phyloP scores from a whole-genome alignment of 2,329 filamentous ascomycete species.

The Aspergillus terreus region DNA sequence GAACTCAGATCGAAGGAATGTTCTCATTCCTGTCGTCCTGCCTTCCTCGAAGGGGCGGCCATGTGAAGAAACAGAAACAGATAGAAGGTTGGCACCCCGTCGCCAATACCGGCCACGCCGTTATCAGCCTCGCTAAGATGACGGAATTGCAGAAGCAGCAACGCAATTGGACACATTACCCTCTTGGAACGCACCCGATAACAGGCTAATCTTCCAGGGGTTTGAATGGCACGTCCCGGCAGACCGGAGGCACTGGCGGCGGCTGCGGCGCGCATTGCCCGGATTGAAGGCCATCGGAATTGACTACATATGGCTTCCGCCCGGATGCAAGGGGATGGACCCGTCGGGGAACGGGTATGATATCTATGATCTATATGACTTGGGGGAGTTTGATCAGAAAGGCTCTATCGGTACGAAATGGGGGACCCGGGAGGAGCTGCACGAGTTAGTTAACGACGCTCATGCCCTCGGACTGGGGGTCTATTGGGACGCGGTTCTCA shows the following conservation, averaged over 20 bases:
- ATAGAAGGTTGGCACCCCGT: too few species aligned
- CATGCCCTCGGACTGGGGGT: conserved; percentile 53
- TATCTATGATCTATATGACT: conserved; percentile 67
- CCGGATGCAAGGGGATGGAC: conserved; percentile 65
- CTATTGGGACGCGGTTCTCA: conserved; percentile 69
- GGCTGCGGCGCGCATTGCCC: conserved; percentile 52
- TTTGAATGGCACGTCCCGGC: conserved; percentile 71
- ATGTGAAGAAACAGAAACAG: too few species aligned
- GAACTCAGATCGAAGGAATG: too few species aligned
- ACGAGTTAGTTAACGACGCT: conserved; percentile 50
- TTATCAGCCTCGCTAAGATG: background rate
- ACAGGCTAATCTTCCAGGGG: conserved; percentile 59
- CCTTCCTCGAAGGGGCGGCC: too few species aligned
- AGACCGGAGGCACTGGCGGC: conserved; percentile 58
- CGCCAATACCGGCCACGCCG: too few species aligned
- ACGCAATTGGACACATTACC: background rate
- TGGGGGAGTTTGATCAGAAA: conserved; percentile 72
- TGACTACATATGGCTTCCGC: conserved; percentile 64
- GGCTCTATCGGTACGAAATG: conserved; percentile 62
- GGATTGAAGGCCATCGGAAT: conserved; percentile 58
- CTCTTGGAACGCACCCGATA: conserved; percentile 32
- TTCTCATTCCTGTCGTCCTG: too few species aligned
- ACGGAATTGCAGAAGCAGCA: background rate
- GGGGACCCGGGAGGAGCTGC: conserved; percentile 61
- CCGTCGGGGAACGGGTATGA: conserved; percentile 64